These are phyloP conservation scores for Ceratocystiopsis minuta DNA, from an alignment of 2,329 filamentous ascomycete species.

Conservation along the genomic window DNA sequence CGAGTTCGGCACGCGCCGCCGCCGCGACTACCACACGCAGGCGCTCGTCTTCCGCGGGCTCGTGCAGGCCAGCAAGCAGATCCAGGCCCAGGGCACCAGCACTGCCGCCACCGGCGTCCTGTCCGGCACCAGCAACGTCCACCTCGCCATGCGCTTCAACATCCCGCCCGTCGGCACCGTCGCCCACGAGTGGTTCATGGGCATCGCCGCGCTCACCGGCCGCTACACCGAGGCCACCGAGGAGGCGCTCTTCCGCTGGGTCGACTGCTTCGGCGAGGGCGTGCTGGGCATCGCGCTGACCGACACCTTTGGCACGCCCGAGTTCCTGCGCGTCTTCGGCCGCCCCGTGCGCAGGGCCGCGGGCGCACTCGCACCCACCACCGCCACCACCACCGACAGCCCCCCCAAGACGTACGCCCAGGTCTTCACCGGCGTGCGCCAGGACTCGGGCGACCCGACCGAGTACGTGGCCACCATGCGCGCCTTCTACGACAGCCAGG, in stretches of 20 bases:
- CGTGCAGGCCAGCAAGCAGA: conserved; percentile 47
- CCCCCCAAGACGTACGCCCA: conserved; percentile 53
- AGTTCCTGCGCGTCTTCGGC: conserved; percentile 73
- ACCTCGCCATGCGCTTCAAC: conserved; percentile 84
- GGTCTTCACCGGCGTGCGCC: conserved; percentile 66
- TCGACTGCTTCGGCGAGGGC: conserved; percentile 72
- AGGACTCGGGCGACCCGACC: conserved; percentile 76
- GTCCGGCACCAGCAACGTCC: conserved; percentile 86
- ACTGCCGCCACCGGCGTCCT: conserved; percentile 50
- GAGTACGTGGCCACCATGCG: conserved; percentile 65
- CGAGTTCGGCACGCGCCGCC: conserved; percentile 79
- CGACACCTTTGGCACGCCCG: conserved; percentile 85
- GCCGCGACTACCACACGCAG: conserved; percentile 88
- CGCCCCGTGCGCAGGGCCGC: conserved; percentile 30
- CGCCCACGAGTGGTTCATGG: conserved; percentile 99
- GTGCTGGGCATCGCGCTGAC: conserved; percentile 80
- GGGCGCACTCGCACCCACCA: neutral
- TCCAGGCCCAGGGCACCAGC: too few relatives aligned
- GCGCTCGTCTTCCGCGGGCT: conserved; percentile 79
- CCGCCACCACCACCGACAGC: conserved; percentile 18
- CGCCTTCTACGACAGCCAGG: conserved; percentile 59
- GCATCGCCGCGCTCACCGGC: conserved; percentile 74
- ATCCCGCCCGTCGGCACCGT: conserved; percentile 72
- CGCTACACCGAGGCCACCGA: conserved; percentile 77
- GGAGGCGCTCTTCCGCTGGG: conserved; percentile 71